A percentile compares a stretch with the other conserved stretches of the same genome.
These are phyloP conservation scores for Actinomucor elegans DNA, from an alignment of 371 early-diverging fungal species.

Conservation along the genomic window DNA sequence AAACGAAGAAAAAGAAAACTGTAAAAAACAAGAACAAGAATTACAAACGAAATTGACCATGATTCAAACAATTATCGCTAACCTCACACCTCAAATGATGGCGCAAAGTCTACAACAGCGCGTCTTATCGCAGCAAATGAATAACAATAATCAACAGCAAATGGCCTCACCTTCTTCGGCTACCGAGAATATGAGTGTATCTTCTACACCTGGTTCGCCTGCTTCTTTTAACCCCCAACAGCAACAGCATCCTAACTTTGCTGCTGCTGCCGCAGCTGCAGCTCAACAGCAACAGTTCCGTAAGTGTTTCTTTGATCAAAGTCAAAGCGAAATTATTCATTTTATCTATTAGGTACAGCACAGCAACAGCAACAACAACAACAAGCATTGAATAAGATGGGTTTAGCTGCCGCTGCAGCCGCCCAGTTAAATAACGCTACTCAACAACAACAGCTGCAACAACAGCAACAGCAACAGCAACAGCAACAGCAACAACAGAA, in stretches of 20 bases:
- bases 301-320: conserved; percentile 1
- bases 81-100: conserved; percentile 29
- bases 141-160: conserved; percentile 8
- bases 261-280: conserved; percentile 1
- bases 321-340: background rate
- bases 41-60: conserved; percentile 26
- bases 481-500: background rate
- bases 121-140: conserved; percentile 15
- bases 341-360: conserved; percentile 10
- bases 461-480: conserved; percentile 9
- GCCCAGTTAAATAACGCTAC: background rate
- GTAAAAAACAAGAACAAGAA: conserved; percentile 32
- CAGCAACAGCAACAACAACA: conserved; percentile 17
- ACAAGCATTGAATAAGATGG: conserved; percentile 21
- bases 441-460: conserved; percentile 21
- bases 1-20: conserved; percentile 27
- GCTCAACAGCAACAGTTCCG: conserved; percentile 24
- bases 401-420: conserved; percentile 8
- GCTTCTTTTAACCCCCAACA: conserved; percentile 21
- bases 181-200: conserved; percentile 17
- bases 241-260: conserved; percentile 16
- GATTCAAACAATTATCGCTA: conserved; percentile 33
- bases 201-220: conserved; percentile 23
- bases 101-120: conserved; percentile 31
- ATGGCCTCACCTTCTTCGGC: conserved; percentile 17